A percentile compares a stretch with the other conserved stretches of the same genome.
Evolutionary conservation across 2,329 filamentous ascomycete genomes (phyloP).

Genomic region (Ceratocystis cacaofunesta): DNA sequence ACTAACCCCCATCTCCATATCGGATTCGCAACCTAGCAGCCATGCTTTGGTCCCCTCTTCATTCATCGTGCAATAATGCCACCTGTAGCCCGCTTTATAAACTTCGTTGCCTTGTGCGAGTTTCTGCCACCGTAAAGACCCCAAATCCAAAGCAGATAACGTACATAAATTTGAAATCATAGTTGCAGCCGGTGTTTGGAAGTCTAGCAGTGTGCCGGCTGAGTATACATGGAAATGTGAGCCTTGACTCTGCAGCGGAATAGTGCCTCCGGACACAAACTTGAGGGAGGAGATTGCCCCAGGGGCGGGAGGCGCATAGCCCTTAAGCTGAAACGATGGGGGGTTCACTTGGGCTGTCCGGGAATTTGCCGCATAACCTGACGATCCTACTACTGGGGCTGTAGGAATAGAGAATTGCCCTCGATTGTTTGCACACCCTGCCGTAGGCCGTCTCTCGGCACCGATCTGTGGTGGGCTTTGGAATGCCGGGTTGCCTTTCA

Average conservation of each 20-base stretch:
- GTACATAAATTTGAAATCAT: conserved; percentile 80
- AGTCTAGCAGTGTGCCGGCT: conserved; percentile 81
- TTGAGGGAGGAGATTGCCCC: conserved; percentile 80
- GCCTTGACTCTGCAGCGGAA: conserved; percentile 77
- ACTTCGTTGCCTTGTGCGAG: conserved; percentile 88
- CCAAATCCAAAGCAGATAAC: conserved; percentile 74
- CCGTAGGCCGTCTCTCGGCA: conserved; percentile 30
- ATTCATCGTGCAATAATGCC: conserved; percentile 97
- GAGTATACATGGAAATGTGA: conserved; percentile 94
- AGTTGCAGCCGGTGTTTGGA: conserved; percentile 81
- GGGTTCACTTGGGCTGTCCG: conserved; percentile 52
- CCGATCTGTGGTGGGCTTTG: conserved; percentile 50
- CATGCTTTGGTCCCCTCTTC: conserved; percentile 91
- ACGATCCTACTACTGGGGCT: conserved; percentile 40
- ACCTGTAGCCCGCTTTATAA: conserved; percentile 80
- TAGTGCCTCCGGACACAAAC: conserved; percentile 73
- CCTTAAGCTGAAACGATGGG: conserved; percentile 50
- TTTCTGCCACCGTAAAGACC: conserved; percentile 82
- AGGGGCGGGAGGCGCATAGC: conserved; percentile 71
- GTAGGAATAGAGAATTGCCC: conserved; percentile 22
- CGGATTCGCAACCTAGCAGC: conserved; percentile 82
- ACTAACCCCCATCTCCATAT: conserved; percentile 50
- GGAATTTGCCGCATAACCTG: conserved; percentile 54
- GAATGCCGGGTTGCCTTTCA: conserved; percentile 79
- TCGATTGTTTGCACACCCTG: conserved; percentile 28